Percentiles rank a stretch among this genome's conserved stretches.
These are phyloP conservation scores for Monosporascus cannonballus DNA, from an alignment of 2,329 filamentous ascomycete genomes.

Conservation along the genomic window DNA sequence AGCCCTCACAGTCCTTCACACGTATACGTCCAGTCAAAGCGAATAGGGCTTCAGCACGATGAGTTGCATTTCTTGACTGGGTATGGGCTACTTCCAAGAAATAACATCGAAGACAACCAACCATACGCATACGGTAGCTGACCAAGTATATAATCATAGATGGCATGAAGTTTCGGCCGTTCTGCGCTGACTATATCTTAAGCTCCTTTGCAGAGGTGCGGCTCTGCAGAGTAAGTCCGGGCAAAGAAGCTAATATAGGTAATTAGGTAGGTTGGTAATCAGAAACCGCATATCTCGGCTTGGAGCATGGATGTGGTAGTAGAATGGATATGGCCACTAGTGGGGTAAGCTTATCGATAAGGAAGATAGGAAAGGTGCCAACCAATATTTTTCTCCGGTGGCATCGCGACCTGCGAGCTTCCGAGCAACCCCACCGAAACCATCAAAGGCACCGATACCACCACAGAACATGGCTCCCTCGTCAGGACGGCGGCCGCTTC, in stretches of 20 bases:
- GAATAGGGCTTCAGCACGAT: too few relatives aligned
- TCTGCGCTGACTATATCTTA: too few relatives aligned
- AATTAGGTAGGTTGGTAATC: not conserved
- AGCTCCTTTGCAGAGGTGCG: too few relatives aligned
- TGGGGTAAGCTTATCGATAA: not conserved
- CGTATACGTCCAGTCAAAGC: too few relatives aligned
- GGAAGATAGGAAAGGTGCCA: not conserved
- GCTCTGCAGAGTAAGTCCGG: too few relatives aligned
- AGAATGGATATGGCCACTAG: not conserved
- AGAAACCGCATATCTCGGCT: not conserved
- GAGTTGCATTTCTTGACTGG: too few relatives aligned
- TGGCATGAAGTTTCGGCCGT: too few relatives aligned
- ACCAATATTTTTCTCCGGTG: constrained; percentile 3
- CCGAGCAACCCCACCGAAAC: constrained; percentile 17
- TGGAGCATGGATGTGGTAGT: not conserved
- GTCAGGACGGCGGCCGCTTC: constrained; percentile 14
- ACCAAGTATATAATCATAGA: too few relatives aligned
- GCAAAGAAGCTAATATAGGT: not conserved
- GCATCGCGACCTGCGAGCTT: constrained; percentile 6
- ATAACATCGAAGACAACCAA: too few relatives aligned
- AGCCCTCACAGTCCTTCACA: too few relatives aligned
- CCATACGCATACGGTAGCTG: too few relatives aligned
- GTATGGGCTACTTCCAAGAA: too few relatives aligned
- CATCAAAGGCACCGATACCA: constrained; percentile 5
- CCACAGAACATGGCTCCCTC: constrained; percentile 25